These are phyloP conservation scores for Laburnicola sp. DNA, from an alignment of 2,329 filamentous ascomycete genomes.

Conservation along the genomic window DNA sequence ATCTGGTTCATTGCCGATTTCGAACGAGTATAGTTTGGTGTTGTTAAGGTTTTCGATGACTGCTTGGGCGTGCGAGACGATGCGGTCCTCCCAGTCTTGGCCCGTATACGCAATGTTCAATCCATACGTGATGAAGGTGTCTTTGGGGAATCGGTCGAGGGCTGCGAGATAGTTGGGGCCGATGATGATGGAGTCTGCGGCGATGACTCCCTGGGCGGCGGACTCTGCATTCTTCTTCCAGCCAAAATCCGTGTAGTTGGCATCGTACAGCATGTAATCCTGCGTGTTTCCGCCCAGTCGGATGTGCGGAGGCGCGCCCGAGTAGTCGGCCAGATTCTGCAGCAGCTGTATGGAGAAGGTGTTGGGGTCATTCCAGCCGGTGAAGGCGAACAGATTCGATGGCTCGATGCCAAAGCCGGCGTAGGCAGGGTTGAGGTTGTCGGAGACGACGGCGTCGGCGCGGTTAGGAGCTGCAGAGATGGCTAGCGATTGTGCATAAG, in stretches of 20 bases:
- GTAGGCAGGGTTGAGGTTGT: conserved; percentile 49
- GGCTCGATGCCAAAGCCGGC: conserved; percentile 58
- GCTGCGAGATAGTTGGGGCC: conserved; percentile 54
- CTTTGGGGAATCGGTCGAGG: conserved; percentile 54
- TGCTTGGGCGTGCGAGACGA: conserved; percentile 48
- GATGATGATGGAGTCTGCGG: conserved; percentile 52
- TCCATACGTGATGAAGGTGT: conserved; percentile 55
- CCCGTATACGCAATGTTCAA: conserved; percentile 55
- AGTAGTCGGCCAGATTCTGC: conserved; percentile 54
- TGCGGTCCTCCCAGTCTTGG: conserved; percentile 49
- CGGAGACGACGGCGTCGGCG: conserved; percentile 34
- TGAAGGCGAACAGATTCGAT: conserved; percentile 57
- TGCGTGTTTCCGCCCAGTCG: conserved; percentile 57
- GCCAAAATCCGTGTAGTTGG: conserved; percentile 40
- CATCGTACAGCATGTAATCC: conserved; percentile 54
- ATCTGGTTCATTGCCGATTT: conserved; percentile 52
- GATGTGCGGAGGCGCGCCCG: conserved; percentile 54
- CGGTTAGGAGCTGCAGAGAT: conserved; percentile 36
- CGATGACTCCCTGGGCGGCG: conserved; percentile 46
- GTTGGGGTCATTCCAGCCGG: conserved; percentile 50
- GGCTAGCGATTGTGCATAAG: conserved; percentile 38
- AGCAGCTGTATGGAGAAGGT: conserved; percentile 53
- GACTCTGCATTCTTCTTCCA: conserved; percentile 47
- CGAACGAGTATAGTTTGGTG: conserved; percentile 47
- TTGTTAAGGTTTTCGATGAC: conserved; percentile 44